Evolutionary conservation across 441 rosid genomes (phyloP).

Genomic region (Heliophila coronopifolia): DNA sequence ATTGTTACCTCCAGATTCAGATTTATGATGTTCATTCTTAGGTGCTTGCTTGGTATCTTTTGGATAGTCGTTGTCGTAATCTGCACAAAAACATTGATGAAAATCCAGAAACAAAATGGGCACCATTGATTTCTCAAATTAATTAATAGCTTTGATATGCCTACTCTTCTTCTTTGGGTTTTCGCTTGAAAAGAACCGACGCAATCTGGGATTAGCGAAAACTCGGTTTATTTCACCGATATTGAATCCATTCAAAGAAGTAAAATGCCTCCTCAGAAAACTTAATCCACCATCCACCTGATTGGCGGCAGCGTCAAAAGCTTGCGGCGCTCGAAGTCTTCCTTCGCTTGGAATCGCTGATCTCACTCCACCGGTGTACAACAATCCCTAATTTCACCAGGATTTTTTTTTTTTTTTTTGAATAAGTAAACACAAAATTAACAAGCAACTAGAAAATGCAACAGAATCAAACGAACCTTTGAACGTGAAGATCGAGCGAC

Average conservation of each 20-base stretch:
- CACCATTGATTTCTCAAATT: neutral
- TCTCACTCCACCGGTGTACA: slow-evolving; percentile 33
- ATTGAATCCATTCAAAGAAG: slow-evolving; percentile 35
- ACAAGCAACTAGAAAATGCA: neutral
- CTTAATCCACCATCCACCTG: slow-evolving; percentile 43
- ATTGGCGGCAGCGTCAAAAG: slow-evolving; percentile 17
- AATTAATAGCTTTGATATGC: slow-evolving; percentile 5
- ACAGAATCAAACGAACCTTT: slow-evolving; percentile 29
- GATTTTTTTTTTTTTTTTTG: neutral
- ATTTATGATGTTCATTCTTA: slow-evolving; percentile 53
- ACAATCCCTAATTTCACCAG: slow-evolving; percentile 30
- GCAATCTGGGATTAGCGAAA: slow-evolving; percentile 40
- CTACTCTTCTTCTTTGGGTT: slow-evolving; percentile 59
- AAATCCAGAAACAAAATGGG: neutral
- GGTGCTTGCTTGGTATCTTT: slow-evolving; percentile 54
- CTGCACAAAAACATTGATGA: slow-evolving; percentile 26
- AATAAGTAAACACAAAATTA: neutral
- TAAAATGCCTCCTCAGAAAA: slow-evolving; percentile 49
- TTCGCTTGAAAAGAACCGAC: slow-evolving; percentile 43
- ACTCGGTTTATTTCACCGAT: slow-evolving; percentile 33
- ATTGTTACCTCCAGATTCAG: slow-evolving; percentile 46
- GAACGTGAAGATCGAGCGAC: slow-evolving; percentile 47
- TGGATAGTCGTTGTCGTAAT: slow-evolving; percentile 53
- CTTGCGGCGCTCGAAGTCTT: slow-evolving; percentile 9
- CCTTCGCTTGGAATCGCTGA: slow-evolving; percentile 30